Evolutionary conservation across 345 rosid species (phyloP), one percentile per base, ranked within the genome.

Genomic region (Rubroshorea leprosula): DNA sequence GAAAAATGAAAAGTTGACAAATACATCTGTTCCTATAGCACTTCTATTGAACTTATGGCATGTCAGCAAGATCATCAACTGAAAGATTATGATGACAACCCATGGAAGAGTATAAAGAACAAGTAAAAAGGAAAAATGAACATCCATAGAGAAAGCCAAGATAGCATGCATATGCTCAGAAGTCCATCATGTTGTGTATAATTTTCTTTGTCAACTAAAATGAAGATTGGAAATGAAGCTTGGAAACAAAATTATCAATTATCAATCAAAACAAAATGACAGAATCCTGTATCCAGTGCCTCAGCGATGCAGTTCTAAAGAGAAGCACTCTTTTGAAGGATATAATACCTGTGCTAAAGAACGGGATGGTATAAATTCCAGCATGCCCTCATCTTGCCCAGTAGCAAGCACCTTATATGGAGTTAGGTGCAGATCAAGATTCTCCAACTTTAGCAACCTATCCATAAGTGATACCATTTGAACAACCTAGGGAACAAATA

Each of bases 381-480:
- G 66, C 99, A 93, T 87, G 80, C 97, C 99, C 74, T 93, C 99
- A 65, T 93, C 97, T 71, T 87, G 96, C 63, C 96, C 96, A 38
- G 97, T 89, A 61, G 97, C 99, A 66, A 93, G 86, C 64, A 93
- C 99, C 74, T 83, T 85, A 70, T 80, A 89, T 52, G 97, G 97
- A 66, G 97, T 93, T 66, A 93, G 68, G 66, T 86, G 83, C 60
- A 93, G 74, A 72, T 93, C 97, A 57, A 93, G 89, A 76, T 93
- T 93, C 72, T 93, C 99, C 64, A 86, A 78, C 80, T 93, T 89
- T 48, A 93, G 94, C 64, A 89, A 74, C 51, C 99, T 86, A 82
- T 93, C 99, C 99, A 93, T 89, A 49, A 93, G 96, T 62, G 90
- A 93, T 26, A 93, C 99, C 97, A 93, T 89, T 83, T 89, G 99